Percentiles rank a stretch among this genome's conserved stretches.
phyloP scores from a whole-genome alignment of 768 basidiomycete species.

The Amylocystis lapponica region DNA sequence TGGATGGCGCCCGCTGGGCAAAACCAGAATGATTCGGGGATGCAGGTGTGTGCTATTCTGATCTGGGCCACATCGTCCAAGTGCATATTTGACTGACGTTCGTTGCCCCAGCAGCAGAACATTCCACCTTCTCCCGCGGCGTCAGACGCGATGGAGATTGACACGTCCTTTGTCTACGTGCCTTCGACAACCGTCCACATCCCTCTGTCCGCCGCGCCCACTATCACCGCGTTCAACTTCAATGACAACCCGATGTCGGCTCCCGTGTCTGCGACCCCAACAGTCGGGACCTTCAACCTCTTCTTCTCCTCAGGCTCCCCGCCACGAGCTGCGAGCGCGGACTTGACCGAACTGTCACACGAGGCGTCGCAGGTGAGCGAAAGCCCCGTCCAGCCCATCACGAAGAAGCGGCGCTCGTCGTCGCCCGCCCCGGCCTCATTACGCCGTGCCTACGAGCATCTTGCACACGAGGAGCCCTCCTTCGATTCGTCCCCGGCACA shows the following conservation, averaged over 20 bases:
- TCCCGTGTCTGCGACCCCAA: slow-evolving; percentile 46
- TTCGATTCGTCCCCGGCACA: slow-evolving; percentile 41
- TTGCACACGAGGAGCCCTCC: slow-evolving; percentile 3
- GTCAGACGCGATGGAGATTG: slow-evolving; percentile 80
- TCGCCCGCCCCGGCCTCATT: slow-evolving; percentile 19
- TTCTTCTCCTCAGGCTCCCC: slow-evolving; percentile 36
- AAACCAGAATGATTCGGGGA: slow-evolving; percentile 24
- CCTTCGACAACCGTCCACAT: slow-evolving; percentile 26
- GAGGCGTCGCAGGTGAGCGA: slow-evolving; percentile 16
- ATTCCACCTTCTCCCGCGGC: slow-evolving; percentile 37
- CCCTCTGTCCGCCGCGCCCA: slow-evolving; percentile 22
- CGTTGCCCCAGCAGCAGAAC: slow-evolving; percentile 27
- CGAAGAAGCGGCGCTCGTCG: slow-evolving; percentile 28
- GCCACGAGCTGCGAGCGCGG: not conserved
- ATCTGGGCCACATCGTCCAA: slow-evolving; percentile 1
- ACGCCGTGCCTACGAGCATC: slow-evolving; percentile 7
- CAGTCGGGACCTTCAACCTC: slow-evolving; percentile 47
- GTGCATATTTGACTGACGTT: slow-evolving; percentile 10
- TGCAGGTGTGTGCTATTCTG: slow-evolving; percentile 20
- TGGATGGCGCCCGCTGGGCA: slow-evolving; percentile 43
- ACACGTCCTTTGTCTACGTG: slow-evolving; percentile 42
- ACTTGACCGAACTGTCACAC: not conserved
- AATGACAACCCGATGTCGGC: slow-evolving; percentile 10
- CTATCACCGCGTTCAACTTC: slow-evolving; percentile 18
- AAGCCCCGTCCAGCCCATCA: slow-evolving; percentile 34